Base-by-base conservation (phyloP, 208 protist species). In the Crithidia fasciculata region DNA sequence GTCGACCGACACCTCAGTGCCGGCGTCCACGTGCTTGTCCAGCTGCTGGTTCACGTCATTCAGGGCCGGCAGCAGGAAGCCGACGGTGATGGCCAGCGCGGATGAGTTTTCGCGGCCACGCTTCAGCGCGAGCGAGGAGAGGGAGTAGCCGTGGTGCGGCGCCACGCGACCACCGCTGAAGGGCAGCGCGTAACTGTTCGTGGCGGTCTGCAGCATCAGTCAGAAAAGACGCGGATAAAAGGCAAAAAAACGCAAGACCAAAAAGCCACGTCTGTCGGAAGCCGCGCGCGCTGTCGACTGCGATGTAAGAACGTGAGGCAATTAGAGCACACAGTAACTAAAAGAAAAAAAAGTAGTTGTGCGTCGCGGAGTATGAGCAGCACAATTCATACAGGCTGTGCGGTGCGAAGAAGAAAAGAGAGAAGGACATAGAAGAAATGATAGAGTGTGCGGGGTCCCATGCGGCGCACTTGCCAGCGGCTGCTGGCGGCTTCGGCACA, bases 21-120 rank as follows among this genome's bases (percentile, higher is more conserved):
- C 88, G 47, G 86, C 64, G 18, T 83, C 76, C n/a, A 91, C 74
- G 62, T 86, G 81, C 68, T 79, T 75, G 53, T 95, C 86, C 12
- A 95, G 58, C 19, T 82, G 53, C 13, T 43, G 36, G 76, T 95
- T 89, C 19, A 90, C 76, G 5, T 58, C 47, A 10, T 82, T 84
- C 53, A 95, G 69, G 6, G 78, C 82, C 6, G 91, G 91, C 8
- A 95, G 59, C 18, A 92, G 40, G 41, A 93, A 78, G 13, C 83
- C 82, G 15, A 88, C 69, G 19, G 75, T 83, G 37, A 95, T 37
- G 19, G 83, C 81, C 41, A 91, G 50, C 8, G 83, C 59, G 2
- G 80, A 88, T 5, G 85, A 91, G 71, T 94, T 93, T 62, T 93
- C 89, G 10, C 41, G 43, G 36, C 86, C 76, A n/a, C 86, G 84